These are phyloP conservation scores for Lithospermum erythrorhizon DNA, from an alignment of 257 asterid species.

Conservation along the genomic window DNA sequence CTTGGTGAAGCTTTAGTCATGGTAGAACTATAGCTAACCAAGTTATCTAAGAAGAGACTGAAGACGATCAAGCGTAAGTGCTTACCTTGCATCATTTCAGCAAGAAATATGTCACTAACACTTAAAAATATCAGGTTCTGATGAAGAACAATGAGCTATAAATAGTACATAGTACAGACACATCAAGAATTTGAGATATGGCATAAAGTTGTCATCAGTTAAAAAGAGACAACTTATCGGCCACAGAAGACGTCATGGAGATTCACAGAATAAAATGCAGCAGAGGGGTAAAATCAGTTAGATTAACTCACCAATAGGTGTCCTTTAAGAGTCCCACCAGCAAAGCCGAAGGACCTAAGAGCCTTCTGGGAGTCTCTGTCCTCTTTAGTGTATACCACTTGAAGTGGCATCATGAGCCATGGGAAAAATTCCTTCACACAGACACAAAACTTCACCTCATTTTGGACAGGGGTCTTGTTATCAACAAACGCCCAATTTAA, in stretches of 20 bases:
- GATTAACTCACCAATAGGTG: conserved; percentile 57
- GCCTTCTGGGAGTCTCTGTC: conserved; percentile 21
- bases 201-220: not conserved
- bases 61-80: not conserved
- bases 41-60: not conserved
- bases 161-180: not conserved
- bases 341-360: conserved; percentile 60
- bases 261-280: not conserved
- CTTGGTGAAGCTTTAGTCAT: not conserved
- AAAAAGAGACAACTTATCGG: not conserved
- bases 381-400: conserved; percentile 59
- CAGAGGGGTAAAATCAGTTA: conserved; percentile 1
- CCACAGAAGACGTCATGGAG: not conserved
- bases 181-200: not conserved
- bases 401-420: conserved; percentile 90
- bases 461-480: conserved; percentile 49
- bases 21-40: not conserved
- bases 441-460: conserved; percentile 71
- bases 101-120: not conserved
- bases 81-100: not conserved
- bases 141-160: too few species aligned
- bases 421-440: conserved; percentile 68
- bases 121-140: not conserved
- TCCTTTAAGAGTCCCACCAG: conserved; percentile 92
- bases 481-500: conserved; percentile 93